Evolutionary conservation across 1,139 yeast species (phyloP).

Genomic region (Debaryomyces coudertii): DNA sequence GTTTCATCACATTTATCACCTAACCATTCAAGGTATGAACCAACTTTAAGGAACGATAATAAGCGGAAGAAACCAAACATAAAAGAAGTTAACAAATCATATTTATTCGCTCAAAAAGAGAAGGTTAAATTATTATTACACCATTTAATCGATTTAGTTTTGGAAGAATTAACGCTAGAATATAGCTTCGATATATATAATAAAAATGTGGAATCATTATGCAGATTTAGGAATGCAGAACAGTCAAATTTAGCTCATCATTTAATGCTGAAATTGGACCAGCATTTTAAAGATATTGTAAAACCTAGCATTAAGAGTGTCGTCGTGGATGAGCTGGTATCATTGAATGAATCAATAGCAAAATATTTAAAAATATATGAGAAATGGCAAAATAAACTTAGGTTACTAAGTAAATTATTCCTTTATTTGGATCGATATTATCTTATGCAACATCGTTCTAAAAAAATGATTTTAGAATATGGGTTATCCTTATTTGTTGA

Average conservation of each 20-base stretch:
- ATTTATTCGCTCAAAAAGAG: conserved; percentile 9
- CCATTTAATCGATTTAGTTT: conserved; percentile 24
- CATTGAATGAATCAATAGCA: conserved; percentile 13
- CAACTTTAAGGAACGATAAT: conserved; percentile 7
- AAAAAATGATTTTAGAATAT: conserved; percentile 28
- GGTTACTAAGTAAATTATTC: conserved; percentile 33
- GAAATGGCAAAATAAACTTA: conserved; percentile 31
- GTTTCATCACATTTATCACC: conserved; percentile 17
- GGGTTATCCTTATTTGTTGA: conserved; percentile 28
- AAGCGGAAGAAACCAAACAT: conserved; percentile 8
- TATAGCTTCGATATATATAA: conserved; percentile 34
- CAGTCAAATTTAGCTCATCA: conserved; percentile 31
- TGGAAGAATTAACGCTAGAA: conserved; percentile 21
- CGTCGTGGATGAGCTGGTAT: conserved; percentile 3
- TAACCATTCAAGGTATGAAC: conserved; percentile 9
- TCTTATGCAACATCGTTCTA: conserved; percentile 34
- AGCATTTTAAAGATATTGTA: conserved; percentile 16
- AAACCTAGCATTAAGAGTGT: conserved; percentile 11
- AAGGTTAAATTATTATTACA: conserved; percentile 14
- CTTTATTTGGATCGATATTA: conserved; percentile 41
- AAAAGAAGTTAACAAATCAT: background rate
- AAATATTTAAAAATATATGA: conserved; percentile 23
- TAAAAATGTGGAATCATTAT: conserved; percentile 35
- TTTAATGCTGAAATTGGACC: conserved; percentile 25
- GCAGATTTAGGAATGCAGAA: conserved; percentile 37